Evolutionary conservation across 768 basidiomycete genomes (phyloP).

Genomic region (Calocera viscosa): DNA sequence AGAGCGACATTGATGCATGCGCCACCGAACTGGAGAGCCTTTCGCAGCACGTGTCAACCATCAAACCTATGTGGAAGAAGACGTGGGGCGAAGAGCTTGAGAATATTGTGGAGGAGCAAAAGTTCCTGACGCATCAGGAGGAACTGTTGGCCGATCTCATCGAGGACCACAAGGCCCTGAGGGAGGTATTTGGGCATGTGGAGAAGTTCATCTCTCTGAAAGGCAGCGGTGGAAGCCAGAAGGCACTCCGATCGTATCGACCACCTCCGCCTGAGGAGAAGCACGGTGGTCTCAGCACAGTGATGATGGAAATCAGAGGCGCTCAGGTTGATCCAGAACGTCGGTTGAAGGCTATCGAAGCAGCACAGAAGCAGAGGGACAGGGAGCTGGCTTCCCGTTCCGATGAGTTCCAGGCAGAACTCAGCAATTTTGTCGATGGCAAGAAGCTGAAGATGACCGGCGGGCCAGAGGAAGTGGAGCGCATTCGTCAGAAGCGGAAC

Average conservation of each 20-base stretch:
- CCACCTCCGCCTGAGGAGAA: slow-evolving; percentile 57
- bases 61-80: slow-evolving; percentile 97
- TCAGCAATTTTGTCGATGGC: slow-evolving; percentile 71
- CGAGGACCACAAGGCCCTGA: slow-evolving; percentile 84
- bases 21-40: slow-evolving; percentile 61
- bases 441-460: slow-evolving; percentile 93
- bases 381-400: slow-evolving; percentile 57
- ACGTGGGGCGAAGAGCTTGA: slow-evolving; percentile 95
- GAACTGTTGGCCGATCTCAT: slow-evolving; percentile 77
- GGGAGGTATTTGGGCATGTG: slow-evolving; percentile 78
- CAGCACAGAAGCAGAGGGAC: slow-evolving; percentile 67
- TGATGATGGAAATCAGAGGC: slow-evolving; percentile 83
- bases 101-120: slow-evolving; percentile 94
- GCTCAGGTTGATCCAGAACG: slow-evolving; percentile 69
- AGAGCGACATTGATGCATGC: slow-evolving; percentile 55
- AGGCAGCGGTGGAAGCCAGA: slow-evolving; percentile 31
- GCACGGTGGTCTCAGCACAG: slow-evolving; percentile 52
- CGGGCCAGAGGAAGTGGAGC: slow-evolving; percentile 81
- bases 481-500: slow-evolving; percentile 72
- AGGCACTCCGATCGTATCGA: slow-evolving; percentile 39
- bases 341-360: slow-evolving; percentile 85
- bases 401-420: slow-evolving; percentile 76
- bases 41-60: slow-evolving; percentile 70
- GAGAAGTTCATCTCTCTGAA: slow-evolving; percentile 73
- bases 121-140: slow-evolving; percentile 84